Percentiles rank a stretch among this genome's conserved stretches.
Conservation (phyloP, 306 rosid species). For the Quercus cerris region DNA sequence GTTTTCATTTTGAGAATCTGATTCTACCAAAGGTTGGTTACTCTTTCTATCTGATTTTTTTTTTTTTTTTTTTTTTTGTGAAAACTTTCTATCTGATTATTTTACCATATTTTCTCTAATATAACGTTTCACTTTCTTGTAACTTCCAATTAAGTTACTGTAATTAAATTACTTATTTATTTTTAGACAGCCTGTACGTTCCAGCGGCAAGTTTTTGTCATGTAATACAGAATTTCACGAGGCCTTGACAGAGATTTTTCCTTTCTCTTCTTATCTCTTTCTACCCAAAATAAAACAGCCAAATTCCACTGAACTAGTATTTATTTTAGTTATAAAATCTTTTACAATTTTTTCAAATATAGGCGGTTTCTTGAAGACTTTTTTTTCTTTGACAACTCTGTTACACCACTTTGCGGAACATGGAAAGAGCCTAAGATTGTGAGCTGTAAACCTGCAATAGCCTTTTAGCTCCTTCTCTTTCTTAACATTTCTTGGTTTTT, state of each 20-base stretch:
- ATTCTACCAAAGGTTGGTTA: conserved; percentile 39
- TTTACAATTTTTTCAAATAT: neutral
- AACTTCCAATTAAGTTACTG: conserved; percentile 1
- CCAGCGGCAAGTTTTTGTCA: conserved; percentile 51
- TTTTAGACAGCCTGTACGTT: conserved; percentile 28
- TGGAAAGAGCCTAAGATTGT: conserved; percentile 30
- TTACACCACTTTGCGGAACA: conserved; percentile 39
- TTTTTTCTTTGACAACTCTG: conserved; percentile 28
- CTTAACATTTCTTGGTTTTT: neutral
- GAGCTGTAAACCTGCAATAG: conserved; percentile 20
- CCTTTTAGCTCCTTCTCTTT: neutral
- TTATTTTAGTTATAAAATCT: neutral
- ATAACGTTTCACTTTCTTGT: neutral
- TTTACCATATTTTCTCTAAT: conserved; percentile 12
- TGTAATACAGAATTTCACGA: conserved; percentile 50
- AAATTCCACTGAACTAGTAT: neutral
- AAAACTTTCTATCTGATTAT: neutral
- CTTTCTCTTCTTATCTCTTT: neutral
- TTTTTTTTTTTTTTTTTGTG: no score
- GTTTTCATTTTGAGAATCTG: conserved; percentile 33
- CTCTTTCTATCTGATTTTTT: neutral
- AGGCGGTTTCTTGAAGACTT: conserved; percentile 5
- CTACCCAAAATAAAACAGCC: neutral
- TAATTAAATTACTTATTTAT: neutral
- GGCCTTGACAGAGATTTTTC: conserved; percentile 28